Evolutionary conservation across 441 rosid species (phyloP).

Genomic region (Adansonia rubrostipa): DNA sequence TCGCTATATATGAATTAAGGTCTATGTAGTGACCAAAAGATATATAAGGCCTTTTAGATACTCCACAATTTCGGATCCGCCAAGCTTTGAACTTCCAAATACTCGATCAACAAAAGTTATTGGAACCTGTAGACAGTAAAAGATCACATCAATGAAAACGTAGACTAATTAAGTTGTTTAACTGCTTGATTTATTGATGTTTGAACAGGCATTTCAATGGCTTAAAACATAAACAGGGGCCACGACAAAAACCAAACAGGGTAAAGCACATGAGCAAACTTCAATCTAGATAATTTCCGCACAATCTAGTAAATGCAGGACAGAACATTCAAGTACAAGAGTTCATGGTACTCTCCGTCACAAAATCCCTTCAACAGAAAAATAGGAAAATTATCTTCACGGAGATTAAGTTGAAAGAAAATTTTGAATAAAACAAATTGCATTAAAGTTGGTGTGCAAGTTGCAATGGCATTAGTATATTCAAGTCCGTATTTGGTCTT

Average conservation of each 20-base stretch:
- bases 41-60: constrained; percentile 88
- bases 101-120: constrained; percentile 93
- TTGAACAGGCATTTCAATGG: background rate
- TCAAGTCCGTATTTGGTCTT: background rate
- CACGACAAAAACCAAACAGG: background rate
- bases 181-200: background rate
- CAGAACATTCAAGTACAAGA: constrained; percentile 12
- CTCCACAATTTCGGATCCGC: constrained; percentile 96
- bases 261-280: constrained; percentile 16
- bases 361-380: background rate
- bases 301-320: constrained; percentile 1
- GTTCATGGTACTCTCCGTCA: background rate
- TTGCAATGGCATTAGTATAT: constrained; percentile 4
- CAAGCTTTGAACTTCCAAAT: constrained; percentile 94
- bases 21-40: constrained; percentile 79
- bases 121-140: constrained; percentile 70
- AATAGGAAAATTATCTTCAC: background rate
- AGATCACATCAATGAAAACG: constrained; percentile 6
- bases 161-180: background rate
- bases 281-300: background rate
- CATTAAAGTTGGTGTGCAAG: background rate
- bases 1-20: background rate
- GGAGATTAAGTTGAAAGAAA: background rate
- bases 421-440: background rate
- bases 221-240: constrained; percentile 6